Base-by-base conservation (phyloP, 305 asterid species). In the Fraxinus albicans region DNA sequence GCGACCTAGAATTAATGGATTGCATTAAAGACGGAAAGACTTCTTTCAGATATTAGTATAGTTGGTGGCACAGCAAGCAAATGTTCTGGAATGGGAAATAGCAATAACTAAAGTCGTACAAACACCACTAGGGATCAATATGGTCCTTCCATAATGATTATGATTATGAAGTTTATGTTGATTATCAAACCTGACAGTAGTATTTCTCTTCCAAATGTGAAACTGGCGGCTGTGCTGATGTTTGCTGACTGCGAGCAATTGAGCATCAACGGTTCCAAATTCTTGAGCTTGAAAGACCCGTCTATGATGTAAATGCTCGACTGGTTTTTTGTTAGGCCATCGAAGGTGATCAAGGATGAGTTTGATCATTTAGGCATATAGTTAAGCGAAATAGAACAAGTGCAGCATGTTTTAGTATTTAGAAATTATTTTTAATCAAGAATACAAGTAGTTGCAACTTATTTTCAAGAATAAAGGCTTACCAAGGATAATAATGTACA, bases 401-500 rank as follows among this genome's bases (percentile, higher is more conserved):
- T 44, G 55, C 55, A 42, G 53, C 53, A 42, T 42, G 50, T 42
- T 42, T 42, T 9, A 15, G 4, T 42, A 42, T 2, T 10, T 42
- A 10, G 17, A 44, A 44, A n/a, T n/a, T n/a, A n/a, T 4, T 44
- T 44, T 44, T 0, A 44, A 44, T 10, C 9, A 6, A 40, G 8
- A 58, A 35, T 36, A 3, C 12, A n/a, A 60, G 9, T 2, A 58
- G 12, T 6, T 23, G 5, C 33, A 63, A 25, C 33, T 23, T 63
- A 21, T 23, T 23, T 63, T 63, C 31, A 21, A 21, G 33, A 17
- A 13, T 27, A 80, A 19, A 6, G 23, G 73, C 74, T 33, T 63
- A 79, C 82, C 82, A 79, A 23, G 82, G 82, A 35, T 73, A 63
- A 47, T 80, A 72, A 53, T 47, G 33, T 19, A 80, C 70, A 60